Evolutionary conservation across 2,329 filamentous ascomycete species (phyloP).

Genomic region (Akanthomyces uredinophilus): DNA sequence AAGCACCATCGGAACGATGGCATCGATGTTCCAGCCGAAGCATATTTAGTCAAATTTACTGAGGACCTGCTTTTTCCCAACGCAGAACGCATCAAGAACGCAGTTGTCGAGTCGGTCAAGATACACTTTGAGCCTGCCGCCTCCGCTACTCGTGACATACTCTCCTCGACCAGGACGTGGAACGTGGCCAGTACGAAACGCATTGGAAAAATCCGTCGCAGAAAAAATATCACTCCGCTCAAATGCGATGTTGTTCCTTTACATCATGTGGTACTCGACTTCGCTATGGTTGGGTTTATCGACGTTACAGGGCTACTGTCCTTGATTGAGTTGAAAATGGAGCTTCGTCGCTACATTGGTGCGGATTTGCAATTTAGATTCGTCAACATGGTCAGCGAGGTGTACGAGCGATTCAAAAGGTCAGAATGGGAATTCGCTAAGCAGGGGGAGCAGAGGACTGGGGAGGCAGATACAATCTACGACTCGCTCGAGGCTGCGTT

Average conservation of each 20-base stretch:
- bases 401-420: slow-evolving; percentile 33
- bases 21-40: slow-evolving; percentile 39
- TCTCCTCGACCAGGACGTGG: slow-evolving; percentile 44
- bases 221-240: slow-evolving; percentile 29
- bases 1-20: slow-evolving; percentile 19
- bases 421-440: slow-evolving; percentile 33
- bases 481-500: slow-evolving; percentile 19
- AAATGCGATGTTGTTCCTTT: slow-evolving; percentile 35
- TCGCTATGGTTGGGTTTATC: slow-evolving; percentile 45
- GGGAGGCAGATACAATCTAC: slow-evolving; percentile 19
- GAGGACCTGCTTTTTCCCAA: slow-evolving; percentile 59
- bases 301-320: slow-evolving; percentile 49
- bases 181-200: slow-evolving; percentile 46
- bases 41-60: slow-evolving; percentile 51
- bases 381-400: slow-evolving; percentile 40
- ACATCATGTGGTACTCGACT: slow-evolving; percentile 46
- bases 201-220: slow-evolving; percentile 39
- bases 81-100: slow-evolving; percentile 46
- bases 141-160: slow-evolving; percentile 35
- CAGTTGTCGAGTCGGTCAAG: slow-evolving; percentile 46
- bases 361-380: slow-evolving; percentile 42
- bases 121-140: slow-evolving; percentile 33
- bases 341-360: slow-evolving; percentile 46
- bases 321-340: slow-evolving; percentile 42
- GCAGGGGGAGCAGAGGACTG: slow-evolving; percentile 24